Base-by-base conservation (phyloP, 2,329 filamentous ascomycete species). In the Fusarium pseudograminearum region DNA sequence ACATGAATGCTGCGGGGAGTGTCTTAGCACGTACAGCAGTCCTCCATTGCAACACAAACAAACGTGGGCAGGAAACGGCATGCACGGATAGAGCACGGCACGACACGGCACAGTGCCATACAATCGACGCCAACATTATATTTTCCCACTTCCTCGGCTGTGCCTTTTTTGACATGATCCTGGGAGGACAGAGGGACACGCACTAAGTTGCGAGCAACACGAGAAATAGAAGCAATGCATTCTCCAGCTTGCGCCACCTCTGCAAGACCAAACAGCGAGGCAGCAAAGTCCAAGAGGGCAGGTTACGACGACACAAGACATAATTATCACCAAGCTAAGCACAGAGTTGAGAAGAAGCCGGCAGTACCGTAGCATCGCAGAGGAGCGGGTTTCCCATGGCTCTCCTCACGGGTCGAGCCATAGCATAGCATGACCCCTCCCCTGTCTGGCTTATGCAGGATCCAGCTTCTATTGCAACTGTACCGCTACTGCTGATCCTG, bases 1-100 rank as follows among this genome's bases (percentile, higher is more conserved):
- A 22, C 44, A 54, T 46, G 51, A 55, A 51, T 30, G 61, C 55
- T 73, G 72, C 70, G 72, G 72, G 64, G 69, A 69, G 26, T 51
- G 59, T 67, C 66, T 53, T 51, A 47, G 36, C 38, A 48, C 54
- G 15, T 45, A 41, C 46, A 53, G 44, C 44, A 28, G 51, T 31
- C 45, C 22, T 58, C 40, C 51, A 50, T 38, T 69, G 48, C 50
- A 67, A 63, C 61, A 55, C 38, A 56, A 58, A 65, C 66, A 67
- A 55, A 58, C 40, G 57, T 69, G 61, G 46, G 28, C 46, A 47
- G 44, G 51, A 55, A 70, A 51, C 34, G 30, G 26, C 55, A 48
- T 34, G n/a, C 38, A 47, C 42, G 40, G 34, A 57, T 26, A 31
- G 28, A 60, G 34, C 16, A 36, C 46, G 28, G 30, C 22, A 50